Base-by-base conservation (phyloP, 106 monocot genomes). In the Allium fistulosum region DNA sequence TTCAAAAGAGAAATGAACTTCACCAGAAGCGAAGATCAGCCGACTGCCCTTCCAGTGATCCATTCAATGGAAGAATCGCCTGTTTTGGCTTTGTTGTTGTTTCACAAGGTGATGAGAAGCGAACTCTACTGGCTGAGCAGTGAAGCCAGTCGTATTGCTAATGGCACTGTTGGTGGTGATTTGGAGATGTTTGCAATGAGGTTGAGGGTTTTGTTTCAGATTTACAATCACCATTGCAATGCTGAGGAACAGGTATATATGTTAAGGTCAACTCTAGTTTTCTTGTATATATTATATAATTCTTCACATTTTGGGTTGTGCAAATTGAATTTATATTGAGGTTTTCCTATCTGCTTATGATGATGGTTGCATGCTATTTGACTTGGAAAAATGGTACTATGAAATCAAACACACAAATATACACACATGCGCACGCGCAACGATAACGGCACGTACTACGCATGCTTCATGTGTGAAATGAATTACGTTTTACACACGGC, bases 141-240 rank as follows among this genome's bases (percentile, higher is more conserved):
- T n/a, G 79, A 73, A 10, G 85, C 92, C 10, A 69, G 85, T 26
- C 37, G 37, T 5, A 37, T 37, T 37, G 37, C 37, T 37, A 37
- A 37, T 37, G 56, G 81, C 81, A 22, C 68, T 93, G 58, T 55
- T 10, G 66, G 62, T 14, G 92, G 83, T 9, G 92, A 85, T 64
- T 60, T 93, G 47, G 64, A 28, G 26, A 12, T 62, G 55, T 62
- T 93, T 14, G 59, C 78, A 4, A 77, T 71, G n/a, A 79, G 85
- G 14, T 93, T 74, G 70, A 66, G 79, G 51, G 88, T 93, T 77
- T 57, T 93, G 18, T 80, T 81, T 62, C 75, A 71, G 16, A 81
- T 93, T 48, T 93, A 93, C 71, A 88, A 83, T 83, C 83, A 88
- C 76, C 92, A 93, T 63, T 88, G 88, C 76, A 81, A 85, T 71